Evolutionary conservation across 2,329 filamentous ascomycete species (phyloP).

Genomic region (Apiospora kogelbergensis): DNA sequence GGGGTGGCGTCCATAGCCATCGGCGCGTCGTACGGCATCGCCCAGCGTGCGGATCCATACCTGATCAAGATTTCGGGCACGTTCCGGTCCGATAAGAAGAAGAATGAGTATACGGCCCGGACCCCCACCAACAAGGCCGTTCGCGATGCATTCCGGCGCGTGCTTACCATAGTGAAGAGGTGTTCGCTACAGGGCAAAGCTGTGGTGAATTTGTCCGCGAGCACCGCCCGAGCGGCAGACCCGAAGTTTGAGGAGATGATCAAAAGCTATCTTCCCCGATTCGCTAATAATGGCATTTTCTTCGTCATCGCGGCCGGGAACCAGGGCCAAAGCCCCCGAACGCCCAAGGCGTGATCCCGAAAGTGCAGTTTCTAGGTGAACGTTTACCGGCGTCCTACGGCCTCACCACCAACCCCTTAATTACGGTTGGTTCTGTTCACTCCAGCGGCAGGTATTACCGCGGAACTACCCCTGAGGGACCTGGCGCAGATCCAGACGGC

Average conservation of each 20-base stretch:
- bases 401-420: not conserved
- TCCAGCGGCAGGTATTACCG: not conserved
- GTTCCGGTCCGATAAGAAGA: too few relatives aligned
- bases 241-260: too few relatives aligned
- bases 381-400: not conserved
- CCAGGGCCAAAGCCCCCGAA: not conserved
- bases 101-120: too few relatives aligned
- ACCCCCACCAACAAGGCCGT: too few relatives aligned
- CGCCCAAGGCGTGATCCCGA: not conserved
- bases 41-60: not conserved
- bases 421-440: not conserved
- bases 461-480: not conserved
- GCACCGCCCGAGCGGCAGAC: too few relatives aligned
- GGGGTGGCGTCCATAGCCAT: not conserved
- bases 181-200: not conserved
- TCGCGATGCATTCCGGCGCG: not conserved
- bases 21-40: not conserved
- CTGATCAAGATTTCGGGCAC: not conserved
- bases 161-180: too few relatives aligned
- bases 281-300: not conserved
- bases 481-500: not conserved
- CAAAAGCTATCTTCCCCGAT: too few relatives aligned
- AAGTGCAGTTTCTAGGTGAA: not conserved
- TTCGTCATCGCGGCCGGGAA: not conserved
- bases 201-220: not conserved